Evolutionary conservation across 179 eudicot species (phyloP).

Genomic region (Patellifolia procumbens): DNA sequence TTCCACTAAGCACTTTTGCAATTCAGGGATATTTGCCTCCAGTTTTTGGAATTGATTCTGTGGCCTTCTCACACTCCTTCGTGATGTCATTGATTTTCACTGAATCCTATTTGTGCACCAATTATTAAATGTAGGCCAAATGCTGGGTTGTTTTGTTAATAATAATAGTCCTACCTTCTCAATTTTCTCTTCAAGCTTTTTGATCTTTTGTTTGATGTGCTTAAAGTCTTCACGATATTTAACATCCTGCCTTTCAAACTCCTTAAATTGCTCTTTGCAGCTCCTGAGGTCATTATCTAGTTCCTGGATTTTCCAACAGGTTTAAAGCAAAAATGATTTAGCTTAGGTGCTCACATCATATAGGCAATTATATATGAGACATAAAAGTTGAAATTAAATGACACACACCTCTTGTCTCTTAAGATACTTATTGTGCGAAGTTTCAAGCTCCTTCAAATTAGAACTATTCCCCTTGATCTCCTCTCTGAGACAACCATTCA

Average conservation of each 20-base stretch:
- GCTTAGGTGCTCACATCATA: not conserved
- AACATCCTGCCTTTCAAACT: conserved; percentile 94
- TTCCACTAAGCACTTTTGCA: conserved; percentile 62
- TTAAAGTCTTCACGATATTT: conserved; percentile 84
- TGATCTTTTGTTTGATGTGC: conserved; percentile 83
- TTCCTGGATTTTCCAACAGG: conserved; percentile 50
- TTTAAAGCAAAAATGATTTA: not conserved
- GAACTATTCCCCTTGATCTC: conserved; percentile 63
- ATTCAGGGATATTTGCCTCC: conserved; percentile 67
- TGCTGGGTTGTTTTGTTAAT: not conserved
- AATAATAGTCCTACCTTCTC: conserved; percentile 58
- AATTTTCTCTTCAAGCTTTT: conserved; percentile 81
- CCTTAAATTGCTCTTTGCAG: conserved; percentile 86
- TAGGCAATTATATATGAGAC: not conserved
- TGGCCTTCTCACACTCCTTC: conserved; percentile 65
- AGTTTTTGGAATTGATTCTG: conserved; percentile 65
- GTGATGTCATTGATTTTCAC: conserved; percentile 58
- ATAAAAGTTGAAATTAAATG: no score
- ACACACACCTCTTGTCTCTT: conserved; percentile 78
- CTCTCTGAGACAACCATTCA: conserved; percentile 50
- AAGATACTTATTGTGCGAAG: conserved; percentile 64
- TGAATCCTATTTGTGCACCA: conserved; percentile 54
- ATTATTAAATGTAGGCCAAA: conserved; percentile 24
- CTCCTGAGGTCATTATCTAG: conserved; percentile 60
- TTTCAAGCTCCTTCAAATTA: conserved; percentile 78